Conservation (phyloP, 2,329 filamentous ascomycete species). For the Botrytis deweyae region DNA sequence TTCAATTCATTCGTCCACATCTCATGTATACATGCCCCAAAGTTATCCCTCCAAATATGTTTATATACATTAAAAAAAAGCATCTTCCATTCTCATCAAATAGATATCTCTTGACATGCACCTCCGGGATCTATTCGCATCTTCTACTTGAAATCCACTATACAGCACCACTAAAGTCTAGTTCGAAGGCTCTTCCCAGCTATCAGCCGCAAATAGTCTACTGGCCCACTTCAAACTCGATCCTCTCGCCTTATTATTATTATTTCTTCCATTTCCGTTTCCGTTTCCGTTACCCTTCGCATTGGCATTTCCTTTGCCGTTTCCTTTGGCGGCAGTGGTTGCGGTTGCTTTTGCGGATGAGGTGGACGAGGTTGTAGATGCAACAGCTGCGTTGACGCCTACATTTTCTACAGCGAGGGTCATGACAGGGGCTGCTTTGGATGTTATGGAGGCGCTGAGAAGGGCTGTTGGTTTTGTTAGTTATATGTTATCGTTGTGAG, state of each 20-base stretch:
- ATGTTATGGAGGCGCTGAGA: constrained; percentile 15
- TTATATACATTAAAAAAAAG: constrained; percentile 18
- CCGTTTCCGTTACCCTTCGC: not conserved
- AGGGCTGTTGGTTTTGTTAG: constrained; percentile 10
- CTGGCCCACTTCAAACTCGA: constrained; percentile 2
- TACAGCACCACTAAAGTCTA: not conserved
- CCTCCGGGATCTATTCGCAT: not conserved
- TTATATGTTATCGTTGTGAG: not conserved
- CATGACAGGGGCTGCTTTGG: constrained; percentile 8
- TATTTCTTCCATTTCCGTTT: not conserved
- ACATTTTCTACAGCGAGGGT: constrained; percentile 16
- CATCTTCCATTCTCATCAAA: not conserved
- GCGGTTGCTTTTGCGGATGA: not conserved
- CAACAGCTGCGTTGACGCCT: not conserved
- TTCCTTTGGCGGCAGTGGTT: not conserved
- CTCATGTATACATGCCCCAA: not conserved
- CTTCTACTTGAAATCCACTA: not conserved
- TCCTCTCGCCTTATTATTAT: not conserved
- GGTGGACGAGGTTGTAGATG: not conserved
- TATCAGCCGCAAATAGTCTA: not conserved
- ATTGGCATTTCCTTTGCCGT: not conserved
- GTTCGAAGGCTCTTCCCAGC: constrained; percentile 13
- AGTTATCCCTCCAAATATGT: not conserved
- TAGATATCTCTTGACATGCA: not conserved
- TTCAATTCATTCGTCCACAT: not conserved